Base-by-base conservation (phyloP, 179 eudicot genomes). In the Corrigiola litoralis region DNA sequence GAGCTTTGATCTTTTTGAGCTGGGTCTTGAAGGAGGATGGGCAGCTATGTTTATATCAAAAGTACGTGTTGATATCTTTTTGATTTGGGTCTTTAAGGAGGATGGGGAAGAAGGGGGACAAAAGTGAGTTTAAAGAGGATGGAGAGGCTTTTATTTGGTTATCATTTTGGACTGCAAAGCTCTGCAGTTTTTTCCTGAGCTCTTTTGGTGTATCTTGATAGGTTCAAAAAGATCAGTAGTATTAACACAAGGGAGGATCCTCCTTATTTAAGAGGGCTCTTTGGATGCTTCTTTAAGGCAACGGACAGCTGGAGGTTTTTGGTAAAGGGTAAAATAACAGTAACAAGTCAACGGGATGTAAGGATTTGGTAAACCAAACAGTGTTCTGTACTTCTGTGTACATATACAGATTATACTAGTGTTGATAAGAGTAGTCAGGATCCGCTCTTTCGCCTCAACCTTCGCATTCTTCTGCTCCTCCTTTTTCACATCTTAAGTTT, bases 231-330 rank as follows among this genome's bases (percentile, higher is more conserved):
- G 62, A 34, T 33, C 21, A 25, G 2, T 44, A 31, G 20, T 28
- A 61, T 61, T 61, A 18, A 41, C 28, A 10, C 12, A 44, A n/a
- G 64, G 17, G 23, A 5, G 4, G 31, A 31, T 16, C 16, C 41
- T 28, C 14, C 10, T 27, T 34, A 60, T 41, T 60, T 60, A 61
- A 25, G 51, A n/a, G 14, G 29, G 47, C 28, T 29, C 56, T 23
- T 32, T 36, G 51, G 67, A 29, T 51, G 41, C 37, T 12, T 9
- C 4, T 13, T 20, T 23, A 14, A 21, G 7, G 31, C 31, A 38
- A 69, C 67, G 27, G 31, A 63, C 71, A 75, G 78, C 67, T 75
- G 74, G 58, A 65, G 56, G 68, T 69, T 40, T 10, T 6, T 11
- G n/a, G 51, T 31, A 41, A 28, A 20, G 9, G 20, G 64, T 24